A percentile compares a stretch with the other conserved stretches of the same genome.
These are phyloP conservation scores for Nitzschia sp. DNA, from an alignment of 108 stramenopile species.

Conservation along the genomic window DNA sequence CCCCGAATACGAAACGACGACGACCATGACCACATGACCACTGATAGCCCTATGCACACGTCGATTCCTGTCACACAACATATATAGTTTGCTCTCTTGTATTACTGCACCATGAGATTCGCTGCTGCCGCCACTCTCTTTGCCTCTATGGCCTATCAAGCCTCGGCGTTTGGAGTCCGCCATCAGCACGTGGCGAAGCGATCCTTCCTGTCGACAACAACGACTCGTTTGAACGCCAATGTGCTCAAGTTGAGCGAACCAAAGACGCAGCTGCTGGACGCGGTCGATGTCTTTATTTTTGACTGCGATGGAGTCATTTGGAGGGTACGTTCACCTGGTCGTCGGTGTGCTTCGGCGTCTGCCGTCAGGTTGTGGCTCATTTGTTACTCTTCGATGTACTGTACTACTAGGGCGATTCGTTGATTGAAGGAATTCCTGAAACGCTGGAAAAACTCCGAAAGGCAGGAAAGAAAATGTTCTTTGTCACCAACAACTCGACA, in stretches of 20 bases:
- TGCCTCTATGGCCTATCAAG: not conserved
- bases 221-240: conserved; percentile 42
- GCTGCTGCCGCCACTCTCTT: not conserved
- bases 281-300: conserved; percentile 96
- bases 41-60: too few species aligned
- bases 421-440: conserved; percentile 93
- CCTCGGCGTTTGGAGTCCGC: conserved; percentile 21
- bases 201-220: conserved; percentile 7
- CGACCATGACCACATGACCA: too few species aligned
- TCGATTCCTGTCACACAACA: too few species aligned
- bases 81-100: too few species aligned
- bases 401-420: conserved; percentile 73
- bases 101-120: conserved; percentile 13
- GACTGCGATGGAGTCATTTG: conserved; percentile 99
- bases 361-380: too few species aligned
- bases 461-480: conserved; percentile 94
- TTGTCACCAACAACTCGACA: conserved; percentile 98
- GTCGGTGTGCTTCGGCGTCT: too few species aligned
- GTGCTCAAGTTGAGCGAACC: conserved; percentile 78
- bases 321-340: conserved; percentile 64
- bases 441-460: conserved; percentile 84
- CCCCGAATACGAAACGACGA: too few species aligned
- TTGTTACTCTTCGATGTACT: not conserved
- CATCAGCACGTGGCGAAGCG: not conserved
- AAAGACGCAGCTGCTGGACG: conserved; percentile 62